Percentiles rank a stretch among this genome's conserved stretches.
Evolutionary conservation across 139 green algal genomes (phyloP).

Genomic region (Volvox reticuliferus): DNA sequence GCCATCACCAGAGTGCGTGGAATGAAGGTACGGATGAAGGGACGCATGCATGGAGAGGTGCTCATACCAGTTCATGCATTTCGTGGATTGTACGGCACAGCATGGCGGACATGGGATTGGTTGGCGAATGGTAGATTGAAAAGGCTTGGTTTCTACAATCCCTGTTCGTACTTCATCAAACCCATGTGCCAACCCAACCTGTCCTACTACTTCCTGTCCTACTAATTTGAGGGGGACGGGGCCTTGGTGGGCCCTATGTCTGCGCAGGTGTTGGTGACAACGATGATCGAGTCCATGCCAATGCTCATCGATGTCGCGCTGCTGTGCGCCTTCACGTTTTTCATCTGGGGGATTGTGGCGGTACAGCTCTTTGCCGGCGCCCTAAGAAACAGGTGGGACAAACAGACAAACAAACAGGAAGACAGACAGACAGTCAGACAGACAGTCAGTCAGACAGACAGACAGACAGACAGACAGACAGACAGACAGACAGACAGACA

Average conservation of each 20-base stretch:
- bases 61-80: no score
- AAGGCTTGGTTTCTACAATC: no score
- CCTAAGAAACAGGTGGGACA: conserved; percentile 52
- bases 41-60: neutral
- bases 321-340: conserved; percentile 79
- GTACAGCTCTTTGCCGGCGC: conserved; percentile 78
- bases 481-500: conserved; percentile 9
- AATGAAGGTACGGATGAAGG: conserved; percentile 55
- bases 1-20: conserved; percentile 70
- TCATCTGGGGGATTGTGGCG: conserved; percentile 82
- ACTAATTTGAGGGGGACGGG: no score
- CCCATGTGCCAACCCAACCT: no score
- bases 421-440: no score
- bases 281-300: conserved; percentile 76
- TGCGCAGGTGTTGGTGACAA: conserved; percentile 70
- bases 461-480: neutral
- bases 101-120: no score
- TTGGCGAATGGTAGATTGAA: no score
- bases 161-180: no score
- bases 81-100: no score
- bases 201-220: no score
- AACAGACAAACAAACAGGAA: neutral
- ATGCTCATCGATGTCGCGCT: conserved; percentile 82
- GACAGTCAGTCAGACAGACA: neutral
- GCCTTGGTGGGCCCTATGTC: no score